Evolutionary conservation across 768 basidiomycete genomes (phyloP).

Genomic region (Paxillus involutus): DNA sequence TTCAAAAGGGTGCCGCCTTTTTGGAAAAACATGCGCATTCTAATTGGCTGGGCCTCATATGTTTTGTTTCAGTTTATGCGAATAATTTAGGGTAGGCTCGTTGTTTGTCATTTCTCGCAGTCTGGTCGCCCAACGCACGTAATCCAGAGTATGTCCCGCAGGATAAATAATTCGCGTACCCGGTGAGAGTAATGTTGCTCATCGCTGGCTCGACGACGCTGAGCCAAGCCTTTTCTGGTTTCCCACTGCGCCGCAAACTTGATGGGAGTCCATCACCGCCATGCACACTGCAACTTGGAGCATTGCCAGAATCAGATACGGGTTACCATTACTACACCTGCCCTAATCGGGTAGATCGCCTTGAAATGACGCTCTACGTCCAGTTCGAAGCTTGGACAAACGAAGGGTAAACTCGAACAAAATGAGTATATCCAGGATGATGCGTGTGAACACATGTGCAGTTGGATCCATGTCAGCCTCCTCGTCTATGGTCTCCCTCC

Average conservation of each 20-base stretch:
- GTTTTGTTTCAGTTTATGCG: not conserved
- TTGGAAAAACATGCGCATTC: no score
- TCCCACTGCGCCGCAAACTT: not conserved
- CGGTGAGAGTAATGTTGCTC: no score
- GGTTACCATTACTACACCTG: constrained; percentile 2
- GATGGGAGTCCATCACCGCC: not conserved
- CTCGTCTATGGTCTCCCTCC: not conserved
- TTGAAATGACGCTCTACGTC: not conserved
- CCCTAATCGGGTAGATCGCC: constrained; percentile 14
- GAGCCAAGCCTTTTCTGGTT: not conserved
- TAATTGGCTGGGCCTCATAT: no score
- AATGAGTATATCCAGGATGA: not conserved
- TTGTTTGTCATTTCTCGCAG: not conserved
- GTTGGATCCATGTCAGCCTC: constrained; percentile 14
- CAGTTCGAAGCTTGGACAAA: not conserved
- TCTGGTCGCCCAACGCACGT: no score
- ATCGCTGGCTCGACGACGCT: no score
- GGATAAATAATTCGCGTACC: no score
- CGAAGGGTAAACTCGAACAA: no score
- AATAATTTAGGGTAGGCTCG: not conserved
- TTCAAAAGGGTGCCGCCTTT: no score
- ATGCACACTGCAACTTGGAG: not conserved
- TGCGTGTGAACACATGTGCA: not conserved
- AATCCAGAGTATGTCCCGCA: no score
- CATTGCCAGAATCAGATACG: not conserved